A percentile compares a stretch with the other conserved stretches of the same genome.
Evolutionary conservation across 2,329 filamentous ascomycete genomes (phyloP).

Genomic region (Fusarium anguioides): DNA sequence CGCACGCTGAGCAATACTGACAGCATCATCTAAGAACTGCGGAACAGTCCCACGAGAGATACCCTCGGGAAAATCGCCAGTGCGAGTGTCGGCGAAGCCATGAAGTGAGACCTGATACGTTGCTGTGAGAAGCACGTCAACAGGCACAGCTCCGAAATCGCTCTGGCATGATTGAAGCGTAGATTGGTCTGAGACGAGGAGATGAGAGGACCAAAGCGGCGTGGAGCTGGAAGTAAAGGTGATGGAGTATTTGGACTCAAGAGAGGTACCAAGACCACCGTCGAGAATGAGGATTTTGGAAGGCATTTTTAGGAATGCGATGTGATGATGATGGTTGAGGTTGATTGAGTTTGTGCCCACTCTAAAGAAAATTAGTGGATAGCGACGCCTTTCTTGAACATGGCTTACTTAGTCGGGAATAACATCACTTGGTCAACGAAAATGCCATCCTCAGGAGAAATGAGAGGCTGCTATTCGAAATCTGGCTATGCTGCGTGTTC

Average conservation of each 20-base stretch:
- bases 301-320: conserved; percentile 30
- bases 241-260: conserved; percentile 66
- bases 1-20: conserved; percentile 56
- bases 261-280: conserved; percentile 74
- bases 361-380: conserved; percentile 37
- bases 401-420: neutral
- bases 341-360: conserved; percentile 22
- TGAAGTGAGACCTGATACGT: conserved; percentile 73
- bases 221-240: conserved; percentile 61
- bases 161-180: conserved; percentile 66
- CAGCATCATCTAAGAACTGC: conserved; percentile 56
- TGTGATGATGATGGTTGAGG: conserved; percentile 8
- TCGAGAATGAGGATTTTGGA: conserved; percentile 65
- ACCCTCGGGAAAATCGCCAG: conserved; percentile 55
- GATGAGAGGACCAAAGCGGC: conserved; percentile 75
- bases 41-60: conserved; percentile 55
- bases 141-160: conserved; percentile 66
- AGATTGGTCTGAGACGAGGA: conserved; percentile 65
- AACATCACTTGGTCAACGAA: neutral
- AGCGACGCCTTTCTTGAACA: conserved; percentile 12
- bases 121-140: conserved; percentile 73
- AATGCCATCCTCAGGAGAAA: too few relatives aligned
- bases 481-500: neutral
- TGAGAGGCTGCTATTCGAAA: too few relatives aligned
- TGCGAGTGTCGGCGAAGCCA: conserved; percentile 65